Conservation (phyloP, 352 stramenopile species). For the Phytopythium cucurbitacearum region DNA sequence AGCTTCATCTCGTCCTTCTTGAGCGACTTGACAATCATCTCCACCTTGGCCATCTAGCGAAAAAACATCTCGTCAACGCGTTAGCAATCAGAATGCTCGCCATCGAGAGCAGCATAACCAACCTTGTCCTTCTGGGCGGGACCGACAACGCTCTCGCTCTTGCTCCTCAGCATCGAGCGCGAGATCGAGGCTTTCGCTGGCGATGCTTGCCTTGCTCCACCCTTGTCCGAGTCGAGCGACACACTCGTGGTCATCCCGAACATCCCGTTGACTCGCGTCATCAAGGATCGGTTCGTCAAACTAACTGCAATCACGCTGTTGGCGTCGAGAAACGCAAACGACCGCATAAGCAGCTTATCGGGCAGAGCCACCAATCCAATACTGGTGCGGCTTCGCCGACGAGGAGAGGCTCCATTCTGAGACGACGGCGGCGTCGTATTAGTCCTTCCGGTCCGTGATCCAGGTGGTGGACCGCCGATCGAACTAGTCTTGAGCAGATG, state of each 20-base stretch:
- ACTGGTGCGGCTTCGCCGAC: no score
- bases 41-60: constrained; percentile 57
- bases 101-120: neutral
- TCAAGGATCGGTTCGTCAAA: constrained; percentile 46
- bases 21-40: constrained; percentile 74
- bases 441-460: neutral
- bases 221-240: constrained; percentile 13
- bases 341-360: constrained; percentile 54
- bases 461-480: neutral
- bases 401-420: neutral
- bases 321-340: constrained; percentile 68
- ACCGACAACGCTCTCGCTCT: constrained; percentile 28
- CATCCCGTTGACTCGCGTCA: constrained; percentile 53
- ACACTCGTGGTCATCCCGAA: constrained; percentile 50
- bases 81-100: neutral
- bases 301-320: constrained; percentile 72
- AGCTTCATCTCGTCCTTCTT: constrained; percentile 85
- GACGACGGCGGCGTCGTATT: neutral
- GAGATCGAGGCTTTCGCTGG: neutral
- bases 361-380: constrained; percentile 15
- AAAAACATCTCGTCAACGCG: neutral
- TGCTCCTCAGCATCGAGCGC: neutral
- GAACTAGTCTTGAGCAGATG: constrained; percentile 43
- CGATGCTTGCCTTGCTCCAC: constrained; percentile 10
- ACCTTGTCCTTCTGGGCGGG: constrained; percentile 41